Evolutionary conservation across 176 grass and related monocot genomes (phyloP).

Genomic region (Cymbopogon citratus): DNA sequence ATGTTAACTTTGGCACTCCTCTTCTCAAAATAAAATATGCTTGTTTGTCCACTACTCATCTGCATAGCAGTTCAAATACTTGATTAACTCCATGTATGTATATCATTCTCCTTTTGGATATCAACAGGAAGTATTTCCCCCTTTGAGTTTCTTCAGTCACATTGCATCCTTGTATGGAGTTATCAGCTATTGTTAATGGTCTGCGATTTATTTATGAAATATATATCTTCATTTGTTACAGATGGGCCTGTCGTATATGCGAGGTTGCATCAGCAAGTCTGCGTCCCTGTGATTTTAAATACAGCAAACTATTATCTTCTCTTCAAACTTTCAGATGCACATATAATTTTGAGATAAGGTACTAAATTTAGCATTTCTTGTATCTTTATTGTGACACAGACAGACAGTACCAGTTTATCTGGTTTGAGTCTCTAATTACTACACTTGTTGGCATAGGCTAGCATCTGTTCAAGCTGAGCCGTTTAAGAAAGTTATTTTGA

Average conservation of each 20-base stretch:
- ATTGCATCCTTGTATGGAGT: neutral
- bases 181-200: neutral
- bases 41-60: neutral
- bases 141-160: neutral
- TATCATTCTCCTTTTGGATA: neutral
- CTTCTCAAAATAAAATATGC: neutral
- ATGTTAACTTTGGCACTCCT: neutral
- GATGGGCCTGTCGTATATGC: constrained; percentile 71
- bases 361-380: neutral
- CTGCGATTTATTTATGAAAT: neutral
- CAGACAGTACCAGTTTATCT: neutral
- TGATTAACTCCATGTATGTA: neutral
- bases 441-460: constrained; percentile 39
- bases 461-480: constrained; percentile 53
- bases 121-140: too few species aligned
- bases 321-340: constrained; percentile 92
- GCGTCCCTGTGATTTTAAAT: constrained; percentile 81
- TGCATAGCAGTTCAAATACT: neutral
- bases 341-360: constrained; percentile 93
- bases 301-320: constrained; percentile 63
- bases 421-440: constrained; percentile 1
- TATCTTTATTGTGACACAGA: neutral
- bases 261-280: constrained; percentile 56
- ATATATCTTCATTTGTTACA: constrained; percentile 22
- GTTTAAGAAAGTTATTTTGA: constrained; percentile 62